Evolutionary conservation across 768 basidiomycete genomes (phyloP), one percentile per base, ranked within the genome.

Genomic region (Amanita rubescens): DNA sequence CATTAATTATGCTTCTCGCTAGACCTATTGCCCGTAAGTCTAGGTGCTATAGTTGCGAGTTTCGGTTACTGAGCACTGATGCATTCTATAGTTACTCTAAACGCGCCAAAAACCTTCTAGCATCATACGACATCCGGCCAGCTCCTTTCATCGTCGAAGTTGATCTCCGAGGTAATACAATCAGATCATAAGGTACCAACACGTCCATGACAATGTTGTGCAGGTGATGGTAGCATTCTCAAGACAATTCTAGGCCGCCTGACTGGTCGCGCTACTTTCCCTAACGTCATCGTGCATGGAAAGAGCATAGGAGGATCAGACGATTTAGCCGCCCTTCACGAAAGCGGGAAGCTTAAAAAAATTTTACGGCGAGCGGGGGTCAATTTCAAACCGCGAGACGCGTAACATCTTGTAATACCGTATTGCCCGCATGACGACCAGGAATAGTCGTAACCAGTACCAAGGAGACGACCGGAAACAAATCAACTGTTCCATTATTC

Each of bases 11-110:
- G 27, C 34, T 12, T 55, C 20, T 39, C 7, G 39, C 37, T 44
- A 87, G 85, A 79, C 85, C 20, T 86, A 82, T 62, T 91, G 90
- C 77, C 81, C 79, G 87, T 90, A 63, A 59, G 82, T 77, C 39
- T 50, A 15, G 37, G 19, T 39, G 11, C 8, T 45, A 7, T 3
- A n/a, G 1, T 45, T 50, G 37, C 44, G 25, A 45, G 14, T 46
- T 34, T 27, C 14, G 15, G n/a, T n/a, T 34, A 22, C 39, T 50
- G 22, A 20, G n/a, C 24, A 22, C 5, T 38, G 32, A 17, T 24
- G 45, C 19, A 42, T 43, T 51, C 35, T 62, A 17, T 53, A 86
- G 83, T 39, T 85, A 74, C 62, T 88, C 85, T 3, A 69, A 68
- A 56, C 66, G 71, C 37, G 82, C 84, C 12, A 88, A 87, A 60